Conservation (phyloP, 2,329 filamentous ascomycete genomes). For the Alternaria triticina region DNA sequence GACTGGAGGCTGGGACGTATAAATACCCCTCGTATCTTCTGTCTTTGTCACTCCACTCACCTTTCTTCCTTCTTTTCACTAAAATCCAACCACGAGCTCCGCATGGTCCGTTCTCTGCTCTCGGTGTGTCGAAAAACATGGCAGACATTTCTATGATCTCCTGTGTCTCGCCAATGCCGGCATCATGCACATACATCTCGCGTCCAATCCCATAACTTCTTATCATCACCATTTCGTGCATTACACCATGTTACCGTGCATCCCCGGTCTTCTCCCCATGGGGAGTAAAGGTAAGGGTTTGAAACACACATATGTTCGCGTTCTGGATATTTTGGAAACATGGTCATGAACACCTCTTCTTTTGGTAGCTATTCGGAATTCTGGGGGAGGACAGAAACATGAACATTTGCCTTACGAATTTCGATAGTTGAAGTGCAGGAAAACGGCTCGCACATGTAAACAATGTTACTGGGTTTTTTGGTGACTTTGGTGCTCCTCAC, state of each 20-base stretch:
- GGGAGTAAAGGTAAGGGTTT: neutral
- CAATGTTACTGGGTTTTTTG: neutral
- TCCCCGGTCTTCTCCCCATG: no score
- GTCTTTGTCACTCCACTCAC: neutral
- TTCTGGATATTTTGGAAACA: no score
- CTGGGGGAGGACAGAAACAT: no score
- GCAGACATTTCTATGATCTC: fast-evolving
- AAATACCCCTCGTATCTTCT: neutral
- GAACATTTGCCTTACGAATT: fast-evolving
- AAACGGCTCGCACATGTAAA: neutral
- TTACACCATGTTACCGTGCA: neutral
- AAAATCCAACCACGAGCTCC: no score
- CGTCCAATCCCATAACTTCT: neutral
- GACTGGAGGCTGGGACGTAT: neutral
- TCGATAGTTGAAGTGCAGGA: neutral
- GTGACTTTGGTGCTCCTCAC: neutral
- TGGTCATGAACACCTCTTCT: no score
- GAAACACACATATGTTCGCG: neutral
- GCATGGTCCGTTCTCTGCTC: neutral
- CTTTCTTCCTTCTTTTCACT: neutral
- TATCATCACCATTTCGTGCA: fast-evolving
- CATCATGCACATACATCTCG: neutral
- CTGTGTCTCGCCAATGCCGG: fast-evolving
- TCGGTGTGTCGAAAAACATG: neutral
- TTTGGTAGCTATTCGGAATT: no score